These are phyloP conservation scores for Fraxinus paxiana DNA, from an alignment of 305 asterid genomes.

Conservation along the genomic window DNA sequence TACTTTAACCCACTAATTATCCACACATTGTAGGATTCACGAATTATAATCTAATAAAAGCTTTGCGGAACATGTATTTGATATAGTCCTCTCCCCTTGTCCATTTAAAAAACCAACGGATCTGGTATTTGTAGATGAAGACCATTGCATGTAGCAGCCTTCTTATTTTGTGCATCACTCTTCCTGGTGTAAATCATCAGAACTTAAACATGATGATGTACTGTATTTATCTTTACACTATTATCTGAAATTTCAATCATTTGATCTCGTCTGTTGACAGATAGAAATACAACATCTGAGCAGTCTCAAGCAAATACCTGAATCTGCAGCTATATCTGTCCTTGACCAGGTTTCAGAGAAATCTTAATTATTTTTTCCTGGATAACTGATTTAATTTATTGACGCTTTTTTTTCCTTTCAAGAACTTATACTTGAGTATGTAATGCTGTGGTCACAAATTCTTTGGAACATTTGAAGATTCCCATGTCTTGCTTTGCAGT, in stretches of 20 bases:
- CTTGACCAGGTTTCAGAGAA: conserved; percentile 77
- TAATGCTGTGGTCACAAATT: conserved; percentile 15
- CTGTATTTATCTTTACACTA: conserved; percentile 1
- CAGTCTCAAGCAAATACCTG: conserved; percentile 66
- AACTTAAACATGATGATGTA: not conserved
- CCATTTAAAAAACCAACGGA: not conserved
- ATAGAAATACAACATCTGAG: conserved; percentile 56
- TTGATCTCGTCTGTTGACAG: conserved; percentile 42
- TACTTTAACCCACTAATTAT: not conserved
- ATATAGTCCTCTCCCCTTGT: not conserved
- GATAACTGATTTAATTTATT: conserved; percentile 9
- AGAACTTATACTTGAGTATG: not conserved
- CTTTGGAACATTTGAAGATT: conserved; percentile 14
- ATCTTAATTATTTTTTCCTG: conserved; percentile 1
- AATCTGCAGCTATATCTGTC: conserved; percentile 61
- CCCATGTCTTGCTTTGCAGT: conserved; percentile 40
- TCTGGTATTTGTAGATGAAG: not conserved
- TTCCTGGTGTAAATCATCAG: not conserved
- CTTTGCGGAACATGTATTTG: not conserved
- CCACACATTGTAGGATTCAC: not conserved
- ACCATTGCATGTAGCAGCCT: conserved; percentile 16
- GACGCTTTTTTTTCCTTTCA: not conserved
- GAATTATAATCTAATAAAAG: not conserved
- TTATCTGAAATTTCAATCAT: conserved; percentile 6
- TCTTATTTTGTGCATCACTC: not conserved